phyloP scores from a whole-genome alignment of 805 yeast genomes.

The Barnettozyma siamensis region DNA sequence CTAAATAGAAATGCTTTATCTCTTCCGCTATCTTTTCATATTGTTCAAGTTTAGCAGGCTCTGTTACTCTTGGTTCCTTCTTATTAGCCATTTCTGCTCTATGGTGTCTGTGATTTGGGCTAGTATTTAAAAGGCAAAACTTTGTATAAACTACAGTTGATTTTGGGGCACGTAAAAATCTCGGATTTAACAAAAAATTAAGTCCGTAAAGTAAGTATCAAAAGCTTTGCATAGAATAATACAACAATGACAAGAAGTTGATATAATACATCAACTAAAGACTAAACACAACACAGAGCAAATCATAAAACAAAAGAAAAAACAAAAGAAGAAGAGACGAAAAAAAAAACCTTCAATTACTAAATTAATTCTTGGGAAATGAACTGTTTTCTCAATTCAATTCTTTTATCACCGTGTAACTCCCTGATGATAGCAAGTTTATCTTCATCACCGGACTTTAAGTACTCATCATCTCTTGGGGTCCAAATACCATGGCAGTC shows the following conservation, averaged over 20 bases:
- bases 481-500: constrained; percentile 43
- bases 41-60: constrained; percentile 4
- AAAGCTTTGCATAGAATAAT: too few species aligned
- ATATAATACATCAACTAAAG: too few species aligned
- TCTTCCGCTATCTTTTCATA: constrained; percentile 1
- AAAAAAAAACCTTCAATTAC: too few species aligned
- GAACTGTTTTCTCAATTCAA: constrained; percentile 36
- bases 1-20: constrained; percentile 4
- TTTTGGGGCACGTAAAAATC: background rate
- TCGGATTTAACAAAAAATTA: too few species aligned
- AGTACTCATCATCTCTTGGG: constrained; percentile 34
- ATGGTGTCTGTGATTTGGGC: background rate
- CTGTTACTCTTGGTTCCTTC: background rate
- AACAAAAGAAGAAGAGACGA: too few species aligned
- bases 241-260: too few species aligned
- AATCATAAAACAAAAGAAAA: too few species aligned
- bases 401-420: constrained; percentile 37
- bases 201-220: too few species aligned
- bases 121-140: too few species aligned
- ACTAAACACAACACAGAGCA: too few species aligned
- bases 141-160: background rate
- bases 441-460: constrained; percentile 29
- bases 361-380: constrained; percentile 31
- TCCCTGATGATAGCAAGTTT: constrained; percentile 29
- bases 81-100: constrained; percentile 1